These are phyloP conservation scores for Agrocybe pediades DNA, from an alignment of 768 basidiomycete genomes.

Conservation along the genomic window DNA sequence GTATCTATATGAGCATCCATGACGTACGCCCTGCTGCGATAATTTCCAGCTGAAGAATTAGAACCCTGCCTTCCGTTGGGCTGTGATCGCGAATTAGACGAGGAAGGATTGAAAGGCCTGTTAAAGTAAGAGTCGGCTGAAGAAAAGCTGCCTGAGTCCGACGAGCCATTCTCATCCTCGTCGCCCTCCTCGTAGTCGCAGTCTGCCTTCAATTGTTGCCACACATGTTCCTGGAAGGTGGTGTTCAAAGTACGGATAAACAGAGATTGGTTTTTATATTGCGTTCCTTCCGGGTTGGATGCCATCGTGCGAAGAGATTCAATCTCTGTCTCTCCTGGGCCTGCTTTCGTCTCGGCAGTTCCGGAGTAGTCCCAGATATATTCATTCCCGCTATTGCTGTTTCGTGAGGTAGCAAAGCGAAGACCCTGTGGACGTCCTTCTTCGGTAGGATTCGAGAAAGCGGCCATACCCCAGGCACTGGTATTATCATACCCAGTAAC, in stretches of 20 bases:
- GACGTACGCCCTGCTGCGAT: no score
- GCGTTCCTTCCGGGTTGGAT: background rate
- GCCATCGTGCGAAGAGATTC: background rate
- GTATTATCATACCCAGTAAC: slow-evolving; percentile 25
- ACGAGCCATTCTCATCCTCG: no score
- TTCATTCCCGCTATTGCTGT: background rate
- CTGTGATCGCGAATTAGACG: no score
- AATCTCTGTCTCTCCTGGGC: slow-evolving; percentile 1
- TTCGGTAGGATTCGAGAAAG: slow-evolving; percentile 4
- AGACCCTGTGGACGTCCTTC: background rate
- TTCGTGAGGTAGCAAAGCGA: background rate
- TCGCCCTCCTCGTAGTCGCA: no score
- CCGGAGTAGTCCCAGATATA: slow-evolving; percentile 10
- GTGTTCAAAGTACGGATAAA: slow-evolving; percentile 7
- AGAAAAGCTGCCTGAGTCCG: no score
- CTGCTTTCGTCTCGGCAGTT: slow-evolving; percentile 1
- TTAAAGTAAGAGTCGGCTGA: no score
- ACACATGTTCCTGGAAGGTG: slow-evolving; percentile 1
- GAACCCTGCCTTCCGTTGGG: no score
- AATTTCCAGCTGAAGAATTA: no score
- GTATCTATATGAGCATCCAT: no score
- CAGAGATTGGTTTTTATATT: slow-evolving; percentile 8
- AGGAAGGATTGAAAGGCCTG: no score
- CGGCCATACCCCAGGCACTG: slow-evolving; percentile 23
- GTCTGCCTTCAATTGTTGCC: no score